phyloP scores from a whole-genome alignment of 2,329 filamentous ascomycete genomes.

The Neurospora crassa region DNA sequence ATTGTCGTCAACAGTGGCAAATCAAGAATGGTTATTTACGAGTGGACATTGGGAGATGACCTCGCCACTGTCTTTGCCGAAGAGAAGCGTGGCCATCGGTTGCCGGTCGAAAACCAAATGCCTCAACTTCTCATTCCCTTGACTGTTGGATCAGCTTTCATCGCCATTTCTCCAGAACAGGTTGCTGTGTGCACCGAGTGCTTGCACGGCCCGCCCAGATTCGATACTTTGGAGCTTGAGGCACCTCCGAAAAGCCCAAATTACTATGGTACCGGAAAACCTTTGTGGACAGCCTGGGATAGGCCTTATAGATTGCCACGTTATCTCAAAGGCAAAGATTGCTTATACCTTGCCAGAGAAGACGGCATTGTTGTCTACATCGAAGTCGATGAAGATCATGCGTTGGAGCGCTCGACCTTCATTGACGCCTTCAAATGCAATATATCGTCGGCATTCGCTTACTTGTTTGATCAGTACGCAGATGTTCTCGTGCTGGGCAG shows the following conservation, averaged over 20 bases:
- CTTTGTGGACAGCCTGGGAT: slow-evolving; percentile 79
- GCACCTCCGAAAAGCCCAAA: slow-evolving; percentile 32
- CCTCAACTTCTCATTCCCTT: slow-evolving; percentile 65
- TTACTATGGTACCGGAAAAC: slow-evolving; percentile 36
- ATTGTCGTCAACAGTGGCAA: slow-evolving; percentile 39
- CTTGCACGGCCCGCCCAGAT: slow-evolving; percentile 40
- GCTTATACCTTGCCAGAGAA: slow-evolving; percentile 78
- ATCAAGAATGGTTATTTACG: slow-evolving; percentile 46
- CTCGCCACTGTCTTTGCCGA: slow-evolving; percentile 35
- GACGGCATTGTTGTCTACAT: slow-evolving; percentile 72
- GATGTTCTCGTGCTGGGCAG: slow-evolving; percentile 78
- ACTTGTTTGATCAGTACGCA: slow-evolving; percentile 54
- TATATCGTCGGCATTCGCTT: slow-evolving; percentile 74
- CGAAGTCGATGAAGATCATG: slow-evolving; percentile 51
- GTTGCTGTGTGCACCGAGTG: slow-evolving; percentile 48
- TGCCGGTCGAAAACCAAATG: slow-evolving; percentile 44
- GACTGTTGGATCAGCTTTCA: slow-evolving; percentile 59
- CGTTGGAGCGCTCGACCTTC: slow-evolving; percentile 44
- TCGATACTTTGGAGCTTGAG: slow-evolving; percentile 34
- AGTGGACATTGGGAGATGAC: slow-evolving; percentile 47
- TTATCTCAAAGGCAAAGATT: slow-evolving; percentile 58
- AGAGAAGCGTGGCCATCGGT: slow-evolving; percentile 36
- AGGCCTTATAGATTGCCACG: slow-evolving; percentile 58
- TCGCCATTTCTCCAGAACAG: slow-evolving; percentile 52
- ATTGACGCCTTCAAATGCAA: slow-evolving; percentile 62